Base-by-base conservation (phyloP, 1,284 basidiomycete species). In the Blastosporella zonata region DNA sequence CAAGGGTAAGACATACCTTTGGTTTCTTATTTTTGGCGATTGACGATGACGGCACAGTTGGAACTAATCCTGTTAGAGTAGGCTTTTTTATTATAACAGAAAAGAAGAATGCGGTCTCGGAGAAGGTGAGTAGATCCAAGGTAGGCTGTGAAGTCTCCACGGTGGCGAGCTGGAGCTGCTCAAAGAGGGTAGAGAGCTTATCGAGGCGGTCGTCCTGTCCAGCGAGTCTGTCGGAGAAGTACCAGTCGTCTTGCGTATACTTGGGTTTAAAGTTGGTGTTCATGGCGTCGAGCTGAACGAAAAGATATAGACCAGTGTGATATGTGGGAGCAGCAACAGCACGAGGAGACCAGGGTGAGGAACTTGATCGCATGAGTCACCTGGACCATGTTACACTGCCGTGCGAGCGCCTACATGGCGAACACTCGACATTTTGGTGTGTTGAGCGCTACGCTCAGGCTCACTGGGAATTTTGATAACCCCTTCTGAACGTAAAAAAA, bases 111-210 rank as follows among this genome's bases (percentile, higher is more conserved):
- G 65, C 63, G 15, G 50, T 57, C 17, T 59, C 44, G 6, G 69
- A 62, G 46, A 77, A 78, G 0, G 67, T 66, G n/a, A 74, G 40
- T 1, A 76, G 47, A 52, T 75, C 73, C 18, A 68, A 50, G 2
- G 55, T 50, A 1, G 67, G 67, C 43, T 65, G 52, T 1, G 66
- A 61, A 1, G 67, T 58, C 28, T 77, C 75, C 1, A 71, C 60
- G 3, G 70, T 67, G 34, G 60, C 60, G 9, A 67, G 55, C 48
- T 73, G 73, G 36, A 75, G 60, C 39, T 70, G 55, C 35, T 70
- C 70, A 53, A 68, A 77, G 17, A 72, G 62, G 18, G 20, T 17
- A 10, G n/a, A 20, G 29, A 59, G 51, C 6, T 31, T 6, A 28
- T 73, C 70, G 10, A 73, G 50, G 27, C 67, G 51, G 5, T 67